Conservation (phyloP, 2,329 filamentous ascomycete species). For the Apiospora koreana region DNA sequence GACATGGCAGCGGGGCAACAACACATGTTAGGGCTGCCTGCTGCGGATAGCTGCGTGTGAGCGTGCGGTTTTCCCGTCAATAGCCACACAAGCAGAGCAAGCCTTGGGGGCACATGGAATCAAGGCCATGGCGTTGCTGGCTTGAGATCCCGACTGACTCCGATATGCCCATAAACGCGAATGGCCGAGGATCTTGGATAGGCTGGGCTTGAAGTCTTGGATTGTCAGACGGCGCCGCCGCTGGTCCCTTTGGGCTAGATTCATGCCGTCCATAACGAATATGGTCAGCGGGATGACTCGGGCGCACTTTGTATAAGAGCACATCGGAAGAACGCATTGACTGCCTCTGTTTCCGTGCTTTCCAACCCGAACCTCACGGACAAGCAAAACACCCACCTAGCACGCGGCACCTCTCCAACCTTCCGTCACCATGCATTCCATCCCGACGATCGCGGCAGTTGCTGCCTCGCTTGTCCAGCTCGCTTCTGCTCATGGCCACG, state of each 20-base stretch:
- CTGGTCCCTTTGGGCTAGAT: not conserved
- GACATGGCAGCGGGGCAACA: not conserved
- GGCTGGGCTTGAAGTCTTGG: not conserved
- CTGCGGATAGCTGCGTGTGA: not conserved
- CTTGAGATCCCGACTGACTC: not conserved
- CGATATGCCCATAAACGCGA: not conserved
- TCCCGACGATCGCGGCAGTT: constrained; percentile 7
- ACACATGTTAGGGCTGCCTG: not conserved
- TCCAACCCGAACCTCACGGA: not conserved
- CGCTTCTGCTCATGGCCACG: constrained; percentile 25
- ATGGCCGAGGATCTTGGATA: not conserved
- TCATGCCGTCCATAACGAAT: no score
- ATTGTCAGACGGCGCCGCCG: no score
- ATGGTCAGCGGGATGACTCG: not conserved
- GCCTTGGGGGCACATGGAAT: not conserved
- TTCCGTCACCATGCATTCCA: constrained; percentile 10
- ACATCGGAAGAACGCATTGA: not conserved
- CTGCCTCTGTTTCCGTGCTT: not conserved
- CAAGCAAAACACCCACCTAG: no score
- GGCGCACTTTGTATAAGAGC: not conserved
- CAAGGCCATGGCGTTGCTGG: not conserved
- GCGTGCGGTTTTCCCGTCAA: constrained; percentile 3
- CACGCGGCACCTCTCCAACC: not conserved
- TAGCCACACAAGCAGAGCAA: not conserved
- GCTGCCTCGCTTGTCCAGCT: constrained; percentile 16